Base-by-base conservation (phyloP, 164 flowering plant species). In the Macadamia tetraphylla region DNA sequence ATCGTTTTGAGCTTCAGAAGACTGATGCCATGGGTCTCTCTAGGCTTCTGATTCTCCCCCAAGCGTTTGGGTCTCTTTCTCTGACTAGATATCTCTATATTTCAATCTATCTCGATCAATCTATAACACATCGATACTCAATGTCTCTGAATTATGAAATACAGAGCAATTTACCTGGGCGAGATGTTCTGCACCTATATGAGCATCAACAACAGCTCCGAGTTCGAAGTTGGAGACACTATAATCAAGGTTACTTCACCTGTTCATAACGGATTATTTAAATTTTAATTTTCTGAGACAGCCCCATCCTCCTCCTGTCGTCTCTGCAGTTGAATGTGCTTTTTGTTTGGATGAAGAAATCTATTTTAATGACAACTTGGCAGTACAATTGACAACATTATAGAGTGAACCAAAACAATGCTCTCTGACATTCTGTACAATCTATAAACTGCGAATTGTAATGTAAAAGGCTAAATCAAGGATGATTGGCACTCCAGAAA, bases 171-270 rank as follows among this genome's bases (percentile, higher is more conserved):
- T 68, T 94, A 94, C 75, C 75, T 94, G 51, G 99, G 99, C 61
- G 99, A 94, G 85, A 90, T 97, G 0, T 94, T 94, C 72, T 90
- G 94, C 78, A 92, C 97, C 79, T 94, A 94, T 66, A 82, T 94
- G 46, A 94, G 99, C 68, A 87, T 94, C 73, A 94, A 94, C 65
- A 94, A 94, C 82, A 92, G 98, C 72, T 94, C 99, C 42, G 84
- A 62, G 66, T 88, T 85, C 69, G 99, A 94, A 80, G 97, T 85
- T 29, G 76, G 91, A 48, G 99, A 92, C 10, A 74, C 92, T 65
- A 61, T 75, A 12, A 89, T 94, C 67, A 94, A 94, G 97, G 98
- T 89, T 11, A 64, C 6, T 63, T 63, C 60, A 18, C 30, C 31
- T 61, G 59, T 42, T 32, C 29, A 9, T 11, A 32, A 7, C 44